phyloP scores from a whole-genome alignment of 2,329 filamentous ascomycete species.

The Talaromyces albobiverticillius region DNA sequence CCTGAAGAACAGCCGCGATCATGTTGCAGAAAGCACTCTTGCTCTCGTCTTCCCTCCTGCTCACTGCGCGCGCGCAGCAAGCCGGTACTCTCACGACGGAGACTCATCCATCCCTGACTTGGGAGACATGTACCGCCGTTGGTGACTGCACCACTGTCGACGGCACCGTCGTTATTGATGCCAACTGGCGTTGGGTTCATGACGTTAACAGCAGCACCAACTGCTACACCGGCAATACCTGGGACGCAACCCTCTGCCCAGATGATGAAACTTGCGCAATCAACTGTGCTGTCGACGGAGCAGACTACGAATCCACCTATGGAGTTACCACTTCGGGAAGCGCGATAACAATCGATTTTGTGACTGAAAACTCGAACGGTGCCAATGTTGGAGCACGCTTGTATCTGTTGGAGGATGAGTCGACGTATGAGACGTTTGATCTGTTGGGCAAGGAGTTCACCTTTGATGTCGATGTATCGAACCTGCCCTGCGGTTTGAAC shows the following conservation, averaged over 20 bases:
- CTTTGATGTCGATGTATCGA: slow-evolving; percentile 69
- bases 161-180: slow-evolving; percentile 55
- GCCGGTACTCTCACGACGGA: slow-evolving; percentile 1
- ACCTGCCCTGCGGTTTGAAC: slow-evolving; percentile 67
- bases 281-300: slow-evolving; percentile 58
- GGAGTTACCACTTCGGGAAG: slow-evolving; percentile 52
- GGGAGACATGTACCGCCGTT: slow-evolving; percentile 51
- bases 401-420: slow-evolving; percentile 62
- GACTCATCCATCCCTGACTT: slow-evolving; percentile 52
- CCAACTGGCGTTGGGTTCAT: slow-evolving; percentile 61
- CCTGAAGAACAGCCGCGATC: background rate
- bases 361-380: slow-evolving; percentile 31
- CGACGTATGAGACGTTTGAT: slow-evolving; percentile 63
- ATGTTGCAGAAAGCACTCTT: slow-evolving; percentile 8
- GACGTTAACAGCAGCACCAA: slow-evolving; percentile 49
- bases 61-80: slow-evolving; percentile 8
- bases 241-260: slow-evolving; percentile 49
- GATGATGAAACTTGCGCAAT: slow-evolving; percentile 50
- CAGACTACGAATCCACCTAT: slow-evolving; percentile 52
- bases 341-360: slow-evolving; percentile 49
- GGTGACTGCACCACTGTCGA: slow-evolving; percentile 52
- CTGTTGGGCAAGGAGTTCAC: slow-evolving; percentile 67
- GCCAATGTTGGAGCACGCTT: slow-evolving; percentile 52
- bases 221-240: slow-evolving; percentile 56
- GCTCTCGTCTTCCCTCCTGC: background rate